These are phyloP conservation scores for Dendrobium huoshanense DNA, from an alignment of 106 monocot genomes.

Conservation along the genomic window DNA sequence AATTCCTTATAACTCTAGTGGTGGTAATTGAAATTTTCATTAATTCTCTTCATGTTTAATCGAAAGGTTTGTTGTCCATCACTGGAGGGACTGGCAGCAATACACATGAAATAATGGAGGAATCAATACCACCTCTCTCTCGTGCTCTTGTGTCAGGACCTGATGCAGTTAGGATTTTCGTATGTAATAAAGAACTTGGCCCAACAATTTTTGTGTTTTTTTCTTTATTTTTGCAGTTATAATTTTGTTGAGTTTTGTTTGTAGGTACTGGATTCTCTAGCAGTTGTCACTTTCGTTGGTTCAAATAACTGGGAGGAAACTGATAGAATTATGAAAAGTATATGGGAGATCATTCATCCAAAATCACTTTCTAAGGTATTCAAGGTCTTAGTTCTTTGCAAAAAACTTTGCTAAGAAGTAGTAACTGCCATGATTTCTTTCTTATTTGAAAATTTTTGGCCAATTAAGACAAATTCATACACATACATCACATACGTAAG, in stretches of 20 bases:
- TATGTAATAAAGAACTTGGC: slow-evolving; percentile 22
- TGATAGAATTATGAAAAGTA: slow-evolving; percentile 73
- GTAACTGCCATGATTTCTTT: no score
- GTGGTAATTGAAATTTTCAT: background rate
- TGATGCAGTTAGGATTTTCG: slow-evolving; percentile 63
- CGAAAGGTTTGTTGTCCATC: slow-evolving; percentile 66
- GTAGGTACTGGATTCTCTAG: slow-evolving; percentile 76
- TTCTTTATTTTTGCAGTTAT: background rate
- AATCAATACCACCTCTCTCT: slow-evolving; percentile 59
- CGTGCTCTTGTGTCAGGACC: slow-evolving; percentile 50
- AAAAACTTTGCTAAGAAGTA: background rate
- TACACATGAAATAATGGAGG: slow-evolving; percentile 81
- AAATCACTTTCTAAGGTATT: slow-evolving; percentile 79
- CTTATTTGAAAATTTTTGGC: no score
- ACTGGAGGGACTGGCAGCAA: slow-evolving; percentile 60
- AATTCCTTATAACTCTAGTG: background rate
- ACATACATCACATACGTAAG: no score
- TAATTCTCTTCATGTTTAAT: slow-evolving; percentile 7
- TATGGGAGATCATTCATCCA: slow-evolving; percentile 83
- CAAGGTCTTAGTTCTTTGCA: background rate
- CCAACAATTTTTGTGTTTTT: background rate
- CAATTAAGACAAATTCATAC: no score
- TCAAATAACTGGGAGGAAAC: slow-evolving; percentile 70
- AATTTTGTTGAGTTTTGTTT: slow-evolving; percentile 10
- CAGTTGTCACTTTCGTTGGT: slow-evolving; percentile 75